Evolutionary conservation across 176 grass and related monocot genomes (phyloP).

Genomic region (Carex parvula): DNA sequence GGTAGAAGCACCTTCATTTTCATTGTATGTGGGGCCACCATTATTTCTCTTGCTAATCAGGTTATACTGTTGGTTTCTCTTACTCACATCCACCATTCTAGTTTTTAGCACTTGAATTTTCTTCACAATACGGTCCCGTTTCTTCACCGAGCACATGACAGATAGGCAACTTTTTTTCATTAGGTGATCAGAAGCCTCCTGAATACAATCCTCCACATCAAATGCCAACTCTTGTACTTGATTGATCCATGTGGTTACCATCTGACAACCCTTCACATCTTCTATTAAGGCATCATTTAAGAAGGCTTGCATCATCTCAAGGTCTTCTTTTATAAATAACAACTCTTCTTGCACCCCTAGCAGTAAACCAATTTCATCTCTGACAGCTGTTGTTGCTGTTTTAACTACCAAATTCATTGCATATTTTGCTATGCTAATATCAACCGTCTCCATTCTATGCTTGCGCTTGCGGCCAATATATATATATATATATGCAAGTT

Average conservation of each 20-base stretch:
- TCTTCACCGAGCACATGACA: fast-evolving
- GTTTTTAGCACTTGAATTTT: constrained; percentile 23
- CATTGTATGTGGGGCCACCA: too few relatives aligned
- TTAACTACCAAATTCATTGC: neutral
- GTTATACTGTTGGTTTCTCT: constrained; percentile 8
- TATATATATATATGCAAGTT: neutral
- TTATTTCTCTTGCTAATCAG: neutral
- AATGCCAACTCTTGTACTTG: constrained; percentile 39
- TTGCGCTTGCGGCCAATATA: neutral
- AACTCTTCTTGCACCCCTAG: constrained; percentile 23
- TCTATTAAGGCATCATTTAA: neutral
- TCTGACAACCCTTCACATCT: neutral
- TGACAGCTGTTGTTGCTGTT: neutral
- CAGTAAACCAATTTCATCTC: constrained; percentile 31
- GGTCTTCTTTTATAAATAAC: constrained; percentile 25
- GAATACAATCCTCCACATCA: constrained; percentile 34
- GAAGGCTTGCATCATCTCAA: constrained; percentile 40
- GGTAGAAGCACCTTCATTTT: too few relatives aligned
- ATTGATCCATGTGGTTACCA: constrained; percentile 35
- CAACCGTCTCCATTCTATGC: neutral
- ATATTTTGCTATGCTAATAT: constrained; percentile 10
- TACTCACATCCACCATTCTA: constrained; percentile 29
- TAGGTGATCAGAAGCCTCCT: neutral
- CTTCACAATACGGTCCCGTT: neutral
- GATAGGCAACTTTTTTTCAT: constrained; percentile 4